These are phyloP conservation scores for Xerocomus brunneocitrinus DNA, from an alignment of 768 basidiomycete species.

Conservation along the genomic window DNA sequence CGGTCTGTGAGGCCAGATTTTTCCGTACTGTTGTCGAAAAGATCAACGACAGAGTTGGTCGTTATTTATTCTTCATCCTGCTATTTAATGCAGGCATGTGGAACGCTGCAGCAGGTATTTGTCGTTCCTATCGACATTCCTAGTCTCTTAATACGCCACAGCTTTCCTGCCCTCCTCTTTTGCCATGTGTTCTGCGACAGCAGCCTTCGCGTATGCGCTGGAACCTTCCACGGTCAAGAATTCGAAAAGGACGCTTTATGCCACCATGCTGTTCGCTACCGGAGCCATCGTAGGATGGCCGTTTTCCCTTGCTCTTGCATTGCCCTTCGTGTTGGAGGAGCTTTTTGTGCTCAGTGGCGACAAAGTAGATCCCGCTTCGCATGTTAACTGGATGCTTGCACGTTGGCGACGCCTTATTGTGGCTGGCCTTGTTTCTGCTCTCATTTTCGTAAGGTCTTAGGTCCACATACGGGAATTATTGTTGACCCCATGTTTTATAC, in stretches of 20 bases:
- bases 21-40: conserved; percentile 77
- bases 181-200: conserved; percentile 81
- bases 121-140: neutral
- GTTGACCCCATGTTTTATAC: neutral
- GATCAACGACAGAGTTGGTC: conserved; percentile 84
- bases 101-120: conserved; percentile 76
- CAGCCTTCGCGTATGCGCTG: conserved; percentile 71
- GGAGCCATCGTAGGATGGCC: conserved; percentile 96
- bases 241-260: conserved; percentile 52
- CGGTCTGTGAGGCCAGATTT: conserved; percentile 74
- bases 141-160: conserved; percentile 30
- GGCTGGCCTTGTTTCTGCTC: conserved; percentile 49
- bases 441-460: conserved; percentile 54
- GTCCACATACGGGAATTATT: neutral
- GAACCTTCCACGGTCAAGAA: conserved; percentile 52
- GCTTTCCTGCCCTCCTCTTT: conserved; percentile 95
- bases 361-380: conserved; percentile 43
- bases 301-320: conserved; percentile 79
- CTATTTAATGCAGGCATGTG: conserved; percentile 91
- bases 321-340: conserved; percentile 91
- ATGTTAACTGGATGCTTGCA: conserved; percentile 50
- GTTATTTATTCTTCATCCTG: conserved; percentile 89
- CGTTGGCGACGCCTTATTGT: conserved; percentile 57
- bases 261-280: conserved; percentile 68
- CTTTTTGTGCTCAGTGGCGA: conserved; percentile 76